Evolutionary conservation across 2,329 filamentous ascomycete species (phyloP).

Genomic region (Bipolaris oryzae): DNA sequence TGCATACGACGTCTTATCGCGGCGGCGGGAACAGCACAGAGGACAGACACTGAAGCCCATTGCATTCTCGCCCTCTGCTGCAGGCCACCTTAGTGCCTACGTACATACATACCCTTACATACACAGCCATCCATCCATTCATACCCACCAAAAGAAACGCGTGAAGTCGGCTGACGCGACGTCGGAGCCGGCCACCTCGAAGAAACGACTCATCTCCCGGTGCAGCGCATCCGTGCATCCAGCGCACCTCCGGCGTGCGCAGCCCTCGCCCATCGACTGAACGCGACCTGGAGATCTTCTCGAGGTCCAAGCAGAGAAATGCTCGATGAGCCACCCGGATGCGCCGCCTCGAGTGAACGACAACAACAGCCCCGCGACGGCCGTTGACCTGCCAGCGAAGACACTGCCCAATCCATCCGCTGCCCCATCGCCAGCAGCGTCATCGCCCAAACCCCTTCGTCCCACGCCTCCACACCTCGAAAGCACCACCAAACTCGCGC

Average conservation of each 20-base stretch:
- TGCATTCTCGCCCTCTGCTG: not conserved
- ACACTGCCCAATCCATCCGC: slow-evolving; percentile 16
- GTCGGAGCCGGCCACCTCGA: slow-evolving; percentile 4
- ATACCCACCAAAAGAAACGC: slow-evolving; percentile 11
- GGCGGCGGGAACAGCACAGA: not conserved
- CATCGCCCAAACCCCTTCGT: slow-evolving; percentile 20
- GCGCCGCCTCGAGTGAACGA: slow-evolving; percentile 24
- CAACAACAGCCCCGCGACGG: slow-evolving; percentile 30
- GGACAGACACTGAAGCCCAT: not conserved
- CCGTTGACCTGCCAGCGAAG: slow-evolving; percentile 30
- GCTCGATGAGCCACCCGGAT: slow-evolving; percentile 34
- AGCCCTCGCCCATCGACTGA: slow-evolving; percentile 19
- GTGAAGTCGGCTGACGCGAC: slow-evolving; percentile 11
- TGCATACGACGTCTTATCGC: slow-evolving; percentile 2
- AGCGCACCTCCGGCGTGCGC: slow-evolving; percentile 20
- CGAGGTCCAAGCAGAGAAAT: slow-evolving; percentile 26
- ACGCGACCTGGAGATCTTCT: slow-evolving; percentile 26
- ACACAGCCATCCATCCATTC: not conserved
- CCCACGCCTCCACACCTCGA: slow-evolving; percentile 27
- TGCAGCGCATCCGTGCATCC: slow-evolving; percentile 20
- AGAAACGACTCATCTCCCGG: slow-evolving; percentile 21
- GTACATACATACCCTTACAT: not conserved
- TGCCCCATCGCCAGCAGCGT: slow-evolving; percentile 16
- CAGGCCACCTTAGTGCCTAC: not conserved
- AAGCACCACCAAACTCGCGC: slow-evolving; percentile 42